Conservation (phyloP, 805 yeast genomes). For the Grigorovia humatica region DNA sequence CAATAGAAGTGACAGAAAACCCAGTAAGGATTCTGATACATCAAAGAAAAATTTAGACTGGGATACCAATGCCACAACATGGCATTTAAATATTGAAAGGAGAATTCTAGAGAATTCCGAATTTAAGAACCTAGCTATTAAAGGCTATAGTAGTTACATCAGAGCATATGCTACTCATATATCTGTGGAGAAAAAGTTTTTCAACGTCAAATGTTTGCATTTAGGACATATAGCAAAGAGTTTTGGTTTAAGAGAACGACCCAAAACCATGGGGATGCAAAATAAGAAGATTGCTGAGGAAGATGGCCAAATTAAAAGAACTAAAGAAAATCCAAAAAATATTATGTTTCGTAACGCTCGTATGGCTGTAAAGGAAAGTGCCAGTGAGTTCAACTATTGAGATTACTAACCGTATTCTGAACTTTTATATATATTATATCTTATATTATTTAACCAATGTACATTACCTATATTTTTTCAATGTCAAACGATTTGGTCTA, state of each 20-base stretch:
- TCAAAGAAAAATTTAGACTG: slow-evolving; percentile 39
- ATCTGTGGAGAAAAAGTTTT: slow-evolving; percentile 62
- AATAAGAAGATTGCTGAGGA: slow-evolving; percentile 18
- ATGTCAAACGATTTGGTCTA: too few relatives aligned
- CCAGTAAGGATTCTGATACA: slow-evolving; percentile 26
- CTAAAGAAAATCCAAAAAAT: slow-evolving; percentile 58
- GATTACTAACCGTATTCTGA: not conserved
- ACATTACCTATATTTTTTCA: too few relatives aligned
- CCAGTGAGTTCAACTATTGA: slow-evolving; percentile 61
- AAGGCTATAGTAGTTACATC: slow-evolving; percentile 79
- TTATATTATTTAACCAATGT: not conserved
- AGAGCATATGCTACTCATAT: slow-evolving; percentile 96
- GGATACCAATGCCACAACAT: slow-evolving; percentile 93
- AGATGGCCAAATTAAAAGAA: slow-evolving; percentile 31
- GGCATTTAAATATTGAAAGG: slow-evolving; percentile 87
- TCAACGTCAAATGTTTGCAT: slow-evolving; percentile 76
- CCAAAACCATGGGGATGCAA: slow-evolving; percentile 57
- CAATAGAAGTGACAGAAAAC: slow-evolving; percentile 25
- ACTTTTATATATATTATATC: not conserved
- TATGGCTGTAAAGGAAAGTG: slow-evolving; percentile 50
- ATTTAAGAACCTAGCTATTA: slow-evolving; percentile 56
- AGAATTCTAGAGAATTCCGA: slow-evolving; percentile 63
- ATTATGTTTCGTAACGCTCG: slow-evolving; percentile 70
- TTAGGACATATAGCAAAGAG: slow-evolving; percentile 93
- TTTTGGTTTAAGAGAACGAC: slow-evolving; percentile 91